phyloP scores from a whole-genome alignment of 2,329 filamentous ascomycete species.

The Trichoderma breve region DNA sequence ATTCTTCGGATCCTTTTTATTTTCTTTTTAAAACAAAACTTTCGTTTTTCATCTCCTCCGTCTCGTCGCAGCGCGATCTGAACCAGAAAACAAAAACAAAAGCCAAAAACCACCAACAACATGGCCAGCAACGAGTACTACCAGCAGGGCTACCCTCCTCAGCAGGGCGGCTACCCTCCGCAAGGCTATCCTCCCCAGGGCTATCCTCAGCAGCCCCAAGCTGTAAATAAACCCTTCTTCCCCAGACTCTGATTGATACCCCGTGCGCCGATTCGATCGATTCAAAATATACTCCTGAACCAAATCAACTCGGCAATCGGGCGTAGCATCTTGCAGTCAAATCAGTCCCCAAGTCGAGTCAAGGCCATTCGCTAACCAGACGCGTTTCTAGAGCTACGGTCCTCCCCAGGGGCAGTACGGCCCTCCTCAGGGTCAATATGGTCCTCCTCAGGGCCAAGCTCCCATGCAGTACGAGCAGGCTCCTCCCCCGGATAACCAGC shows the following conservation, averaged over 20 bases:
- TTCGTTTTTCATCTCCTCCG: background rate
- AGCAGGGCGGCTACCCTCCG: slow-evolving; percentile 33
- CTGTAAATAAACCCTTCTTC: slow-evolving; percentile 31
- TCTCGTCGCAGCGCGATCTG: background rate
- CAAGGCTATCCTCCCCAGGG: slow-evolving; percentile 39
- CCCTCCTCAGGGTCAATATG: slow-evolving; percentile 35
- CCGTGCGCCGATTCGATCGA: background rate
- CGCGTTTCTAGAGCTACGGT: slow-evolving; percentile 31
- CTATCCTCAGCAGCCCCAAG: slow-evolving; percentile 41
- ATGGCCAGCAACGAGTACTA: slow-evolving; percentile 45
- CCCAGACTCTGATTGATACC: background rate
- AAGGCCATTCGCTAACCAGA: background rate
- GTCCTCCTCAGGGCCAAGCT: slow-evolving; percentile 36
- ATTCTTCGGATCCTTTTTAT: background rate
- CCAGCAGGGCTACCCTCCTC: slow-evolving; percentile 27
- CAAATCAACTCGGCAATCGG: slow-evolving; percentile 1
- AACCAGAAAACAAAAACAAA: background rate
- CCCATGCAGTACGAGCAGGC: slow-evolving; percentile 46
- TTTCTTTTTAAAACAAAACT: background rate
- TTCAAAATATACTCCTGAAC: background rate
- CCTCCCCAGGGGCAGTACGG: slow-evolving; percentile 33
- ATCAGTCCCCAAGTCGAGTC: background rate
- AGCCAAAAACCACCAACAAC: background rate
- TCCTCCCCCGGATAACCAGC: slow-evolving; percentile 29
- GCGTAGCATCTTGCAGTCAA: background rate